These are phyloP conservation scores for Malania oleifera DNA, from an alignment of 164 flowering plant genomes.

Conservation along the genomic window DNA sequence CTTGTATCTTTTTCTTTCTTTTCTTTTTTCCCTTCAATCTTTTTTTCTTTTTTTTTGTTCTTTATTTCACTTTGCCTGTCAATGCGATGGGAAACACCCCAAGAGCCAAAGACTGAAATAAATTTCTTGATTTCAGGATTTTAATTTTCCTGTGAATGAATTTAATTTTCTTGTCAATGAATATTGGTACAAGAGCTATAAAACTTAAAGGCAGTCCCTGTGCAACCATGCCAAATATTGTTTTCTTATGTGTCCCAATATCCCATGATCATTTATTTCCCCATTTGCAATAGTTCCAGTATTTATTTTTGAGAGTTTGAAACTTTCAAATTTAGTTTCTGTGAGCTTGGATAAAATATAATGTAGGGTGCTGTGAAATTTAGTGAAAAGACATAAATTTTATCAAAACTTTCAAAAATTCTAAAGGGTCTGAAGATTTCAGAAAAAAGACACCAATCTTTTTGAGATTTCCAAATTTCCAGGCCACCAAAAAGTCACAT, in stretches of 20 bases:
- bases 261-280: background rate
- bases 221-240: conserved; percentile 3
- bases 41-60: background rate
- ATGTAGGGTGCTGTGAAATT: no score
- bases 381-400: no score
- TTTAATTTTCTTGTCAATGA: conserved; percentile 19
- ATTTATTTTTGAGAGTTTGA: no score
- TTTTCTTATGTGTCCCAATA: conserved; percentile 16
- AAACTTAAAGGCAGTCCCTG: background rate
- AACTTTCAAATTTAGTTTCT: no score
- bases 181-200: conserved; percentile 13
- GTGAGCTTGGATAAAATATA: no score
- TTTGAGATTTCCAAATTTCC: no score
- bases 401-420: no score
- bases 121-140: conserved; percentile 13
- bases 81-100: conserved; percentile 1
- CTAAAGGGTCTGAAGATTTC: no score
- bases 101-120: background rate
- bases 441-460: no score
- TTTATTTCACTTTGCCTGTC: background rate
- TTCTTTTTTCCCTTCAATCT: no score
- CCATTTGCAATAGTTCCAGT: background rate
- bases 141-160: conserved; percentile 16
- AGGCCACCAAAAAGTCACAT: no score
- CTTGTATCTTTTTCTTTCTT: background rate